A percentile compares a stretch with the other conserved stretches of the same genome.
phyloP scores from a whole-genome alignment of 805 yeast genomes.

The Monosporozyma aerobia region DNA sequence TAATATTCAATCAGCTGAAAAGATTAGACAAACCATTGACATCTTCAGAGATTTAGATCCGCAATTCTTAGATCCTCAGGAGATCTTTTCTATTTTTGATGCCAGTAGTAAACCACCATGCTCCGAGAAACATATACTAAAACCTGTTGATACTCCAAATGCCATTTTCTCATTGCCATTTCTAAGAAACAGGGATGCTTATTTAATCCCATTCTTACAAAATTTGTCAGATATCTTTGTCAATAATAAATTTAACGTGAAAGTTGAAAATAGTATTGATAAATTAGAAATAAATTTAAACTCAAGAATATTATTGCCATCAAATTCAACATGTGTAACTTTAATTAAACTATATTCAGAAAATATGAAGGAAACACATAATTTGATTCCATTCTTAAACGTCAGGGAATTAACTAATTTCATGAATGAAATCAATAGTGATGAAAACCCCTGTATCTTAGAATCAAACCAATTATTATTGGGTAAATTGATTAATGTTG shows the following conservation, averaged over 20 bases:
- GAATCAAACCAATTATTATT: slow-evolving; percentile 11
- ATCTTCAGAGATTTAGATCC: slow-evolving; percentile 26
- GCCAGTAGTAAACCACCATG: slow-evolving; percentile 2
- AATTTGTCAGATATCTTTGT: slow-evolving; percentile 7
- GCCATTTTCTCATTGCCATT: slow-evolving; percentile 16
- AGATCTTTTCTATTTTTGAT: slow-evolving; percentile 16
- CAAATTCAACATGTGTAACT: slow-evolving; percentile 11
- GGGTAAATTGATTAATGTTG: slow-evolving; percentile 16
- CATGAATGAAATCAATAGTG: slow-evolving; percentile 10
- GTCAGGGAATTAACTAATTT: slow-evolving; percentile 16
- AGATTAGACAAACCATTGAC: slow-evolving; percentile 7
- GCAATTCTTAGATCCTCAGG: slow-evolving; percentile 17
- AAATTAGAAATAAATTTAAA: slow-evolving; percentile 1
- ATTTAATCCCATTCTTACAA: slow-evolving; percentile 15
- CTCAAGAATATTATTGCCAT: slow-evolving; percentile 14
- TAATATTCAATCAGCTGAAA: background rate
- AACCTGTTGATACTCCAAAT: slow-evolving; percentile 15
- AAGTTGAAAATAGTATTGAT: background rate
- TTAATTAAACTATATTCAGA: slow-evolving; percentile 15
- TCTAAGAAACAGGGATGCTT: slow-evolving; percentile 19
- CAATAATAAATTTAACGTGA: background rate
- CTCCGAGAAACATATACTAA: slow-evolving; percentile 4
- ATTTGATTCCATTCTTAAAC: slow-evolving; percentile 21
- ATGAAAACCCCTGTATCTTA: slow-evolving; percentile 4
- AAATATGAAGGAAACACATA: slow-evolving; percentile 14